Conservation (phyloP, 2,329 filamentous ascomycete genomes). For the Colletotrichum sp. region DNA sequence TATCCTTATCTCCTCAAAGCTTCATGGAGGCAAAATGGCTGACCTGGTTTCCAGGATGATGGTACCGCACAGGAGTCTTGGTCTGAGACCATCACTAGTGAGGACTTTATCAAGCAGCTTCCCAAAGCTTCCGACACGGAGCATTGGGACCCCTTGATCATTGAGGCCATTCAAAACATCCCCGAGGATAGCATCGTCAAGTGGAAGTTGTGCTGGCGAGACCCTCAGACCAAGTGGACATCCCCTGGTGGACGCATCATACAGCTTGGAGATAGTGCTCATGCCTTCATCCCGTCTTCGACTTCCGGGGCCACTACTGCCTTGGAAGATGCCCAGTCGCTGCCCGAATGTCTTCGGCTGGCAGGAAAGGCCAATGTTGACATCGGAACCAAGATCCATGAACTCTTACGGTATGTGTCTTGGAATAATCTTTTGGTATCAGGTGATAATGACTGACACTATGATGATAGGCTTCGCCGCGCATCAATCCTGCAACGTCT, state of each 20-base stretch:
- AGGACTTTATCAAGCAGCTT: not conserved
- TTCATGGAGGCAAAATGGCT: accelerated
- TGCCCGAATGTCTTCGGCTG: constrained; percentile 22
- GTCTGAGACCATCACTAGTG: not conserved
- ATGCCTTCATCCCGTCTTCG: constrained; percentile 24
- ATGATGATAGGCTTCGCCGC: not conserved
- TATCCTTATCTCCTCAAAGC: accelerated
- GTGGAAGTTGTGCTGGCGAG: constrained; percentile 22
- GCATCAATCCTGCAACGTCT: not conserved
- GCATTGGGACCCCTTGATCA: not conserved
- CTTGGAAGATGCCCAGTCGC: constrained; percentile 24
- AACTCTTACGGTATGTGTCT: not conserved
- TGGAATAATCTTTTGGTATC: accelerated
- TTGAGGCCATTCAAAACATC: not conserved
- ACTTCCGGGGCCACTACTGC: constrained; percentile 24
- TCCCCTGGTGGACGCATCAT: constrained; percentile 19
- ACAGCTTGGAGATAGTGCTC: constrained; percentile 25
- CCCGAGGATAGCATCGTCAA: constrained; percentile 9
- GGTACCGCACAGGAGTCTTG: not conserved
- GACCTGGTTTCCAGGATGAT: not conserved
- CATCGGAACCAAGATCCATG: not conserved
- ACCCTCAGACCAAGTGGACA: constrained; percentile 19
- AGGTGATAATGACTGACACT: not conserved
- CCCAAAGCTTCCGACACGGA: not conserved
- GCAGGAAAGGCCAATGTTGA: not conserved